Evolutionary conservation across 2,329 filamentous ascomycete genomes (phyloP), one percentile per base, ranked within the genome.

Genomic region (Fusarium sp.): DNA sequence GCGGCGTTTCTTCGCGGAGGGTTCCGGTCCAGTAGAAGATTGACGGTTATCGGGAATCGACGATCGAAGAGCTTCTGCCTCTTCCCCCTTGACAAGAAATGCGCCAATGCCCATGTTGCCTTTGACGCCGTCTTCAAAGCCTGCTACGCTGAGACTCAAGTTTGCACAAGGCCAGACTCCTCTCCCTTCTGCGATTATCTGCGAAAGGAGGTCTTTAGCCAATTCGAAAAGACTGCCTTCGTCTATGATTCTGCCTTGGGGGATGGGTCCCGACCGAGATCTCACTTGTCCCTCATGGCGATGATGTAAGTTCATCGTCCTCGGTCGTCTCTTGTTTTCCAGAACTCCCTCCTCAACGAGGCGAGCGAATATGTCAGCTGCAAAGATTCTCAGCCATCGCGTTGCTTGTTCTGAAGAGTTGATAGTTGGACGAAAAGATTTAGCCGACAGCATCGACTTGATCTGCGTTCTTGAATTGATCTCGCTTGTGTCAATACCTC

Each of bases 361-460:
- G 46, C 96, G 90, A 60, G 94, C 92, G 82, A 93, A 96, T 58
- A 99, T 97, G 80, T 99, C 96, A 2, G 94, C 94, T 9, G 89
- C 91, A 80, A 98, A 98, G 61, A 99, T 98, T 16, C 92, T 88
- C 43, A 99, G 86, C 96, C 96, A 99, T 68, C 91, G 91, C 30
- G 89, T 85, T 2, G 92, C 96, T 80, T 97, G 94, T 28, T 96
- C 94, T 23, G 89, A 84, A 5, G 87, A 92, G 75, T 91, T 93
- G 79, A 98, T 96, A 63, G 88, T 90, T 0, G 96, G 96, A 32
- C 94, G 88, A 79, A 99, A 99, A 0, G 95, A 97, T 80, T 99
- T 99, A 25, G 96, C 95, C 3, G 95, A 98, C 19, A 98, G 86
- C 95, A 99, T 98, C 21, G 93, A 96, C 81, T 98, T 98, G 85